Conservation (phyloP, 495 filamentous ascomycete species). For the Lasiosphaeris hirsuta region DNA sequence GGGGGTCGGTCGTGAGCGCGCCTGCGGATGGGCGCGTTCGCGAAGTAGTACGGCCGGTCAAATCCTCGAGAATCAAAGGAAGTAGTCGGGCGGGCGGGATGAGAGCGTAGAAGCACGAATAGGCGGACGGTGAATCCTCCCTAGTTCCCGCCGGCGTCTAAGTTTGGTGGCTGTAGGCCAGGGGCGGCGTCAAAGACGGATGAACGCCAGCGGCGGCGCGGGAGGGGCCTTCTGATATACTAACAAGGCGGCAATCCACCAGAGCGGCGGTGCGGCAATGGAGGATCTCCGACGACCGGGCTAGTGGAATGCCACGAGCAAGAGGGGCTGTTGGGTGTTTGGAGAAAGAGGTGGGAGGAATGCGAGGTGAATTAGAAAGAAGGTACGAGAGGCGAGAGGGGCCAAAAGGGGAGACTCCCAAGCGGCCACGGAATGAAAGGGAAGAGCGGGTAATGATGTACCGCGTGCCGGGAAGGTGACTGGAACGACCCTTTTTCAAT, state of each 20-base stretch:
- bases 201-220: constrained; percentile 10
- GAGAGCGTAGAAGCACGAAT: too few species aligned
- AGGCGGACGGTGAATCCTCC: too few species aligned
- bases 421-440: constrained; percentile 12
- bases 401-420: constrained; percentile 6
- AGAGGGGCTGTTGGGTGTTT: background rate
- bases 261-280: background rate
- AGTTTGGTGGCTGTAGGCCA: background rate
- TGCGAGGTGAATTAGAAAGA: constrained; percentile 15
- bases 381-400: constrained; percentile 5
- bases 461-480: constrained; percentile 22
- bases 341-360: constrained; percentile 8
- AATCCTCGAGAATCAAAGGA: too few species aligned
- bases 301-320: constrained; percentile 1
- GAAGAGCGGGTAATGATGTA: constrained; percentile 23
- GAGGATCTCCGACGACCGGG: background rate
- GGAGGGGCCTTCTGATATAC: constrained; percentile 10
- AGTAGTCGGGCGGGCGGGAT: too few species aligned
- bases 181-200: constrained; percentile 5
- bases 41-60: too few species aligned
- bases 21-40: background rate
- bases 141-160: too few species aligned
- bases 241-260: background rate
- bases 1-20: constrained; percentile 1
- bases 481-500: constrained; percentile 27